Percentiles rank a stretch among this genome's conserved stretches.
These are phyloP conservation scores for Quercus ilex DNA, from an alignment of 306 rosid species.

Conservation along the genomic window DNA sequence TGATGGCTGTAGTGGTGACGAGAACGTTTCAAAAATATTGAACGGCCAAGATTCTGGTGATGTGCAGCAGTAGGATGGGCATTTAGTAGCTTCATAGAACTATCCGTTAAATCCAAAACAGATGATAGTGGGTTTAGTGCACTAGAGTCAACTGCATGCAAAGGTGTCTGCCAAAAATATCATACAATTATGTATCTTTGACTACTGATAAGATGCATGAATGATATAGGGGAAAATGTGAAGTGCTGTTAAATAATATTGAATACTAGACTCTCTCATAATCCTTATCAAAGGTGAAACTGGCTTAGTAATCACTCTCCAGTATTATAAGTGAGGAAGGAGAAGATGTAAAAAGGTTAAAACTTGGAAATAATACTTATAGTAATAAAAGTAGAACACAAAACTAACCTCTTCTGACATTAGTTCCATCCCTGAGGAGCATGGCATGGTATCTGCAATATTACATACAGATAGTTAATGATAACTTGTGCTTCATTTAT, in stretches of 20 bases:
- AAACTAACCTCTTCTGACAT: slow-evolving; percentile 76
- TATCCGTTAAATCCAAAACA: slow-evolving; percentile 48
- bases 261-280: background rate
- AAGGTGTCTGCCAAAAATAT: slow-evolving; percentile 39
- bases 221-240: background rate
- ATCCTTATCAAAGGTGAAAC: background rate
- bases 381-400: slow-evolving; percentile 3
- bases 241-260: slow-evolving; percentile 1
- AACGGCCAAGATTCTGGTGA: slow-evolving; percentile 67
- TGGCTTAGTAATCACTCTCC: background rate
- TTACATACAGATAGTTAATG: slow-evolving; percentile 10
- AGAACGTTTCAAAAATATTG: slow-evolving; percentile 71
- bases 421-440: slow-evolving; percentile 68
- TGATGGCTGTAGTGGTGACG: slow-evolving; percentile 81
- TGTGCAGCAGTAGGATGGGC: slow-evolving; percentile 38
- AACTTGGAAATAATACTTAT: background rate
- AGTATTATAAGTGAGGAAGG: background rate
- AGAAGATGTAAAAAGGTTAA: background rate
- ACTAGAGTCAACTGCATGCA: slow-evolving; percentile 46
- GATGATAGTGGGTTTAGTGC: slow-evolving; percentile 32
- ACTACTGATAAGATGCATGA: slow-evolving; percentile 4
- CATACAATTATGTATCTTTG: background rate
- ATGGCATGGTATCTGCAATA: slow-evolving; percentile 57
- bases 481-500: background rate
- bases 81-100: slow-evolving; percentile 48